Evolutionary conservation across 1,284 basidiomycete species (phyloP), one percentile per base, ranked within the genome.

Genomic region (Tilletiopsis washingtonensis): DNA sequence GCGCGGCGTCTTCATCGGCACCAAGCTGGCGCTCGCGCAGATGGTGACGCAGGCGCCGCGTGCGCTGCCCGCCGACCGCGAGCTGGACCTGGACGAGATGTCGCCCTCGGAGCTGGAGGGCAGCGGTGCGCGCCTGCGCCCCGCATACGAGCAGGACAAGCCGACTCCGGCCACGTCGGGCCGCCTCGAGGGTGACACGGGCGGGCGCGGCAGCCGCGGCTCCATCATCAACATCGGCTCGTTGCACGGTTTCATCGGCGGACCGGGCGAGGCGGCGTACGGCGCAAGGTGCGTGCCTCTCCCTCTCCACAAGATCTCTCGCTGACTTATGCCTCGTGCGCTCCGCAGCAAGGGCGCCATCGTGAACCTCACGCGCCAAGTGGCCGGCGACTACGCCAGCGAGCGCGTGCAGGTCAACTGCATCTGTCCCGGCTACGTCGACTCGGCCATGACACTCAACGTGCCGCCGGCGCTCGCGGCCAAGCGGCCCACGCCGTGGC

Each of bases 231-330:
- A 61, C 29, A 61, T 61, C 15, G 59, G 56, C 5, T 53, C 50
- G 11, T 46, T 61, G n/a, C 59, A 61, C 34, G 59, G 56, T 1
- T 32, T 61, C 20, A 59, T 61, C 40, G 59, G 59, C 17, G 59
- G 59, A 1, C 59, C 59, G 0, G 51, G 49, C 7, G 59, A 61
- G 39, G 52, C 59, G 1, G 59, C 59, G 0, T 61, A 61, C 40
- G 57, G 56, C 29, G 59, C 32, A 34, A 34, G 17, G 32, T 11
- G 1, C 12, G 32, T 34, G n/a, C n/a, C n/a, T n/a, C n/a, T n/a
- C n/a, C n/a, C n/a, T n/a, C n/a, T n/a, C n/a, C n/a, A n/a, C n/a
- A n/a, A n/a, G n/a, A n/a, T n/a, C n/a, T n/a, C n/a, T n/a, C n/a
- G n/a, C n/a, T n/a, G n/a, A n/a, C n/a, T n/a, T n/a, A n/a, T n/a